These are phyloP conservation scores for Vicia villosa DNA, from an alignment of 306 rosid genomes.

Conservation along the genomic window DNA sequence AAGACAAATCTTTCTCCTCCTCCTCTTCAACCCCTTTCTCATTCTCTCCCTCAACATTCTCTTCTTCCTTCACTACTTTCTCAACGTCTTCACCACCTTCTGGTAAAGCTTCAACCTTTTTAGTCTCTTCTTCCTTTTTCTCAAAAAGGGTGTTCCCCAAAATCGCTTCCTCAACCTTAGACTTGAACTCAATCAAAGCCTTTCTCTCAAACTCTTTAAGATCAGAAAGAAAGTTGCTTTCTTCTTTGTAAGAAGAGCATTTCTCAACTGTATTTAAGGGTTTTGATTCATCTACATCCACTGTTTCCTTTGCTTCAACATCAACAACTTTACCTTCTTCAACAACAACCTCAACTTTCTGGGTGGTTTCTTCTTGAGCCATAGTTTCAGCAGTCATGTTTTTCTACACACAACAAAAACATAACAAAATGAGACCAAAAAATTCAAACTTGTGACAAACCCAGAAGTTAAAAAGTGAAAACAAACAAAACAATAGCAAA, in stretches of 20 bases:
- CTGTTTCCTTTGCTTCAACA: conserved; percentile 1
- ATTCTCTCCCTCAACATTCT: conserved; percentile 2
- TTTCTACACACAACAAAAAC: conserved; percentile 12
- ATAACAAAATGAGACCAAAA: background rate
- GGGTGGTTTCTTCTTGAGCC: conserved; percentile 38
- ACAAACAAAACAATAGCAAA: no score
- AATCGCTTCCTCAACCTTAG: conserved; percentile 54
- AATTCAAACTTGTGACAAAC: conserved; percentile 21
- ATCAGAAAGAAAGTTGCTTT: conserved; percentile 53
- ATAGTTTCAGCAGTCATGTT: conserved; percentile 43
- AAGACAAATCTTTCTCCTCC: conserved; percentile 25
- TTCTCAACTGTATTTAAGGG: conserved; percentile 27
- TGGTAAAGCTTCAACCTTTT: conserved; percentile 18
- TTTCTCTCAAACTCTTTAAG: conserved; percentile 50
- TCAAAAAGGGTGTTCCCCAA: conserved; percentile 33
- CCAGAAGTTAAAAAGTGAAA: conserved; percentile 2
- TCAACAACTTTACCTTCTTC: conserved; percentile 27
- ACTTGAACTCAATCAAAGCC: conserved; percentile 44
- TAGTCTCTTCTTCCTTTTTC: conserved; percentile 34
- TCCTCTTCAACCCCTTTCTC: conserved; percentile 4
- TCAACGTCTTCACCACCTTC: background rate
- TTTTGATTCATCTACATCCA: conserved; percentile 30
- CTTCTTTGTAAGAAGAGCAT: conserved; percentile 51
- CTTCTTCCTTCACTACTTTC: conserved; percentile 19
- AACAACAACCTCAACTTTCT: conserved; percentile 27